phyloP scores from a whole-genome alignment of 2,329 filamentous ascomycete genomes.

The Cladosporium halotolerans region DNA sequence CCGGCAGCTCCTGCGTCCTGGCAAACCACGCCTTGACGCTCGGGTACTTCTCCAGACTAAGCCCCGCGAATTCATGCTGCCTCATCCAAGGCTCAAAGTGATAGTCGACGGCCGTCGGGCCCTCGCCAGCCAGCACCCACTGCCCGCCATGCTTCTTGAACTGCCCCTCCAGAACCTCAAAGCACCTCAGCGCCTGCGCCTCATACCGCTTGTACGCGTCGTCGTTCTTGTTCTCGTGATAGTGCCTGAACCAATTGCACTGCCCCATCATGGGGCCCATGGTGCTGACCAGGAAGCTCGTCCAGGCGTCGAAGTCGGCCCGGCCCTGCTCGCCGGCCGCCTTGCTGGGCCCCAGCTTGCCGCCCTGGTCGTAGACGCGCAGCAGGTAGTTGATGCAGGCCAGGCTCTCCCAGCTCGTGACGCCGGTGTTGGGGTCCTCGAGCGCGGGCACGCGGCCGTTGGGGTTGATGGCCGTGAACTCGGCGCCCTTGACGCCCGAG shows the following conservation, averaged over 20 bases:
- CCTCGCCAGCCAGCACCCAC: slow-evolving; percentile 34
- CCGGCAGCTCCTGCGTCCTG: slow-evolving; percentile 30
- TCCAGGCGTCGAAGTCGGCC: slow-evolving; percentile 44
- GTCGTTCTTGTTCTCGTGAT: slow-evolving; percentile 36
- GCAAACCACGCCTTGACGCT: slow-evolving; percentile 35
- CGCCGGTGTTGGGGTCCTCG: slow-evolving; percentile 40
- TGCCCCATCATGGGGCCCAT: slow-evolving; percentile 38
- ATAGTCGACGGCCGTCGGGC: slow-evolving; percentile 14
- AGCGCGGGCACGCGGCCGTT: slow-evolving; percentile 41
- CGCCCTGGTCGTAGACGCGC: slow-evolving; percentile 38
- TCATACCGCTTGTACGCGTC: slow-evolving; percentile 37
- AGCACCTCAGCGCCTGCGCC: slow-evolving; percentile 38
- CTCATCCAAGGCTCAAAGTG: slow-evolving; percentile 8
- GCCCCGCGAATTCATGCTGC: slow-evolving; percentile 31
- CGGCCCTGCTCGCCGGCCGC: slow-evolving; percentile 31
- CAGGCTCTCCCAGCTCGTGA: slow-evolving; percentile 46
- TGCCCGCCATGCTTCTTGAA: slow-evolving; percentile 33
- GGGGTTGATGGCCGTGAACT: slow-evolving; percentile 38
- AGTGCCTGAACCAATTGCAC: slow-evolving; percentile 38
- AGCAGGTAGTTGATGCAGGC: slow-evolving; percentile 47
- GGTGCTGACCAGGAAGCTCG: slow-evolving; percentile 37
- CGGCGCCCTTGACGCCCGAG: slow-evolving; percentile 34
- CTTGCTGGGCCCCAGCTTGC: slow-evolving; percentile 30
- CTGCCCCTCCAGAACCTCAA: slow-evolving; percentile 37
- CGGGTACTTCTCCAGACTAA: slow-evolving; percentile 37